phyloP scores from a whole-genome alignment of 441 rosid genomes.

The Pelargonium cotyledonis region DNA sequence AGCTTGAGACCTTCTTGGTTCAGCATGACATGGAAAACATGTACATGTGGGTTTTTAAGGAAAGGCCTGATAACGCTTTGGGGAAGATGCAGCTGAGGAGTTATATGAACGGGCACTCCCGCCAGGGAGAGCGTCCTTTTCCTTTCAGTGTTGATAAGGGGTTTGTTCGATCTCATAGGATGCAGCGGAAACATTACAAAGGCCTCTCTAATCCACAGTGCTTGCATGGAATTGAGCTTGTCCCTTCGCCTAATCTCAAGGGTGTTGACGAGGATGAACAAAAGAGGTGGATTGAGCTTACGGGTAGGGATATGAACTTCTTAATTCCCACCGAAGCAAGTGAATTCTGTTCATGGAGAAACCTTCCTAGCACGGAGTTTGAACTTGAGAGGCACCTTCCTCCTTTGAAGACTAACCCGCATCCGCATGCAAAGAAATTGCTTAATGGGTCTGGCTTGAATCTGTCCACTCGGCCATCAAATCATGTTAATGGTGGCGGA shows the following conservation, averaged over 20 bases:
- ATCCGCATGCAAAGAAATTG: conserved; percentile 44
- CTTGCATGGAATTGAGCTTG: conserved; percentile 62
- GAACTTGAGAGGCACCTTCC: conserved; percentile 52
- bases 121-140: background rate
- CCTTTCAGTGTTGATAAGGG: background rate
- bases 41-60: conserved; percentile 58
- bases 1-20: conserved; percentile 57
- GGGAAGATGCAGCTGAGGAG: conserved; percentile 1
- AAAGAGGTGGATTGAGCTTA: conserved; percentile 62
- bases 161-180: conserved; percentile 51
- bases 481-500: conserved; percentile 34
- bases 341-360: conserved; percentile 58
- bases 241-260: conserved; percentile 47
- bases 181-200: conserved; percentile 70
- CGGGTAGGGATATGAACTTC: conserved; percentile 59
- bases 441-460: conserved; percentile 62
- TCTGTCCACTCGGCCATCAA: conserved; percentile 36
- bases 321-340: conserved; percentile 53
- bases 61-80: background rate
- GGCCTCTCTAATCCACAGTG: conserved; percentile 72
- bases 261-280: conserved; percentile 55
- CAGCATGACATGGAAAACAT: conserved; percentile 78
- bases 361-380: conserved; percentile 56
- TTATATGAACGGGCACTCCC: background rate
- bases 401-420: conserved; percentile 38